Base-by-base conservation (phyloP, 1,139 yeast species). In the Yamadazyma membranifaciens region DNA sequence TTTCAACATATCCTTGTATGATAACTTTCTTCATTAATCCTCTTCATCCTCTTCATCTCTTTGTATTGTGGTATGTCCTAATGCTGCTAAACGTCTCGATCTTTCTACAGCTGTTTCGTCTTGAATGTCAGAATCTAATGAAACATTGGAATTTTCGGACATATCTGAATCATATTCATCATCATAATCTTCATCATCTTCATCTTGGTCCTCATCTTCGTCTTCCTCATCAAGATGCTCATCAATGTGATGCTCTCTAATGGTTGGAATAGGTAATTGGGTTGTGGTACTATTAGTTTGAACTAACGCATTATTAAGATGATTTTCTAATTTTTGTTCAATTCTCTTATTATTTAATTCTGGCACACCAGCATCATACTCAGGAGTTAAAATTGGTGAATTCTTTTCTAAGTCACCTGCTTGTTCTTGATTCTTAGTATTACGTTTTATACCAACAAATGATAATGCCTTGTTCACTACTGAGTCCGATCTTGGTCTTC, bases 31-130 rank as follows among this genome's bases (percentile, higher is more conserved):
- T 3, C 4, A 32, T 33, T 69, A 77, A 46, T 80, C 85, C 51
- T 82, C 87, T 50, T 82, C 88, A 50, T 78, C 79, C 20, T 68
- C 74, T 37, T 65, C 72, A 39, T 75, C 62, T 41, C 83, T 65
- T 10, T 59, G 62, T 3, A 67, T 60, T 3, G 67, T 63, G 24
- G 75, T 48, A 29, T 59, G 63, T 9, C 95, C 95, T 48, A 89
- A 72, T 1, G 96, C 96, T 3, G 92, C 91, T 47, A 87, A 64
- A 49, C 97, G 77, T 55, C 96, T 78, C 35, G 72, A 73, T 47
- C 80, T 77, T 57, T 89, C 97, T 20, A 82, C 80, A 29, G 70
- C 83, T 0, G 91, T 82, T 54, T 86, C 94, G 14, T 67, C 70
- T 6, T 60, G 62, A 11, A 48, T 48, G 6, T 51, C 62, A 5